Evolutionary conservation across 2,329 filamentous ascomycete species (phyloP).

Genomic region (Cladorrhinum sp.): DNA sequence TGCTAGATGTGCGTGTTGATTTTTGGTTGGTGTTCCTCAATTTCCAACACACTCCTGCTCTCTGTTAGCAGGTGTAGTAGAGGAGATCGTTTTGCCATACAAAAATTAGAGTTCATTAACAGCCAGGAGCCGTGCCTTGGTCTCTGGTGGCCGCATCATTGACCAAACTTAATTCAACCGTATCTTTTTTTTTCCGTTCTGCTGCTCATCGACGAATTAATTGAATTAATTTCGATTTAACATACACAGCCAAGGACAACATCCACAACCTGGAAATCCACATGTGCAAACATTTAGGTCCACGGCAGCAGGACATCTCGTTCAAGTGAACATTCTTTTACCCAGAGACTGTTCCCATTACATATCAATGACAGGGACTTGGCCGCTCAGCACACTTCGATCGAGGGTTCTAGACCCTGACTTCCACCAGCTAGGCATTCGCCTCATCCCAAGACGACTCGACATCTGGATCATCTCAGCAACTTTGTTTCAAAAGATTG

Average conservation of each 20-base stretch:
- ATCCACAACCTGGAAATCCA: too few species aligned
- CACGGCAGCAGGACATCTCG: background rate
- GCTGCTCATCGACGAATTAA: too few species aligned
- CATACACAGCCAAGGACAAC: too few species aligned
- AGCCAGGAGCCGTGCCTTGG: background rate
- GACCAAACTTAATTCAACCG: background rate
- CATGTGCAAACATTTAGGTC: background rate
- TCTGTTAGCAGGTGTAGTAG: too few species aligned
- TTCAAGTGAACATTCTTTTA: background rate
- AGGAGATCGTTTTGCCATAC: too few species aligned
- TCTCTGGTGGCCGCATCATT: background rate
- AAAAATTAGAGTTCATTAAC: background rate
- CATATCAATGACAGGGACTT: too few species aligned
- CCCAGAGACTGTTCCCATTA: too few species aligned
- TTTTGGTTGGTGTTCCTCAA: too few species aligned
- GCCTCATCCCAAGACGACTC: background rate
- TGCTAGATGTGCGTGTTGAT: too few species aligned
- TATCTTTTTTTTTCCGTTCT: too few species aligned
- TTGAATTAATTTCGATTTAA: too few species aligned
- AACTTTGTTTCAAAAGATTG: slow-evolving; percentile 4
- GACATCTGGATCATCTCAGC: background rate
- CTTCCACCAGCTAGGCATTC: background rate
- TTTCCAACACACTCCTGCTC: too few species aligned
- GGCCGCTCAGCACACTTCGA: background rate
- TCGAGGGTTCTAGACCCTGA: background rate